Percentiles rank a stretch among this genome's conserved stretches.
Evolutionary conservation across 768 basidiomycete genomes (phyloP).

Genomic region (Leccinum sublutescens): DNA sequence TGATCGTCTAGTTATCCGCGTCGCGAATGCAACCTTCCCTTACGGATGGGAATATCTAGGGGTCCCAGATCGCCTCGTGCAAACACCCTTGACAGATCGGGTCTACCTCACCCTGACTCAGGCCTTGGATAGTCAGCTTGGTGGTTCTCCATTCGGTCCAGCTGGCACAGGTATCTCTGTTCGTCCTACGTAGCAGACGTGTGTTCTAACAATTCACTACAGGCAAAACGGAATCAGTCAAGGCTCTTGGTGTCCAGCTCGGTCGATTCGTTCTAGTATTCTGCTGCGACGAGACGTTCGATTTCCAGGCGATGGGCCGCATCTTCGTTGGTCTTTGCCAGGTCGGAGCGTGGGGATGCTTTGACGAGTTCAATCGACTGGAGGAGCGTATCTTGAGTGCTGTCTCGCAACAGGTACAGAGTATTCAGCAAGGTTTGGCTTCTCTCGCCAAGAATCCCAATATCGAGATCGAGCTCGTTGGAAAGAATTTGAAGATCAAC

Average conservation of each 20-base stretch:
- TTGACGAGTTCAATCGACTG: slow-evolving; percentile 96
- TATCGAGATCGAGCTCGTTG: slow-evolving; percentile 92
- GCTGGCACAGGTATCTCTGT: slow-evolving; percentile 80
- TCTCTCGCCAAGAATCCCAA: slow-evolving; percentile 78
- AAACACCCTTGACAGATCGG: slow-evolving; percentile 95
- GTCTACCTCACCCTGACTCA: slow-evolving; percentile 97
- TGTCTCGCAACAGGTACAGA: slow-evolving; percentile 98
- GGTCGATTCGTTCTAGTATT: slow-evolving; percentile 99
- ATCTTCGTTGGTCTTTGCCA: slow-evolving; percentile 99
- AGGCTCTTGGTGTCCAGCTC: slow-evolving; percentile 95
- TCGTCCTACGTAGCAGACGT: not conserved
- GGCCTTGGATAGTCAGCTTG: slow-evolving; percentile 90
- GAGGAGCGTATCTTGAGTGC: slow-evolving; percentile 98
- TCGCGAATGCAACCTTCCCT: slow-evolving; percentile 90
- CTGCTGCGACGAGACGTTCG: slow-evolving; percentile 99
- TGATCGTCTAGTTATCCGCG: slow-evolving; percentile 77
- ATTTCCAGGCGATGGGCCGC: slow-evolving; percentile 99
- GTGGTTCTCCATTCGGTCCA: slow-evolving; percentile 97
- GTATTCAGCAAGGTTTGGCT: slow-evolving; percentile 94
- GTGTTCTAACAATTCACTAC: slow-evolving; percentile 8
- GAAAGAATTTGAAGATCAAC: slow-evolving; percentile 90
- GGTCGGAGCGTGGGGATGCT: slow-evolving; percentile 99
- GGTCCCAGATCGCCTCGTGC: slow-evolving; percentile 90
- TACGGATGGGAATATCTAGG: slow-evolving; percentile 99
- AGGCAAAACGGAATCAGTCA: slow-evolving; percentile 99